These are phyloP conservation scores for Mortierella hygrophila DNA, from an alignment of 192 early-diverging fungal species.

Conservation along the genomic window DNA sequence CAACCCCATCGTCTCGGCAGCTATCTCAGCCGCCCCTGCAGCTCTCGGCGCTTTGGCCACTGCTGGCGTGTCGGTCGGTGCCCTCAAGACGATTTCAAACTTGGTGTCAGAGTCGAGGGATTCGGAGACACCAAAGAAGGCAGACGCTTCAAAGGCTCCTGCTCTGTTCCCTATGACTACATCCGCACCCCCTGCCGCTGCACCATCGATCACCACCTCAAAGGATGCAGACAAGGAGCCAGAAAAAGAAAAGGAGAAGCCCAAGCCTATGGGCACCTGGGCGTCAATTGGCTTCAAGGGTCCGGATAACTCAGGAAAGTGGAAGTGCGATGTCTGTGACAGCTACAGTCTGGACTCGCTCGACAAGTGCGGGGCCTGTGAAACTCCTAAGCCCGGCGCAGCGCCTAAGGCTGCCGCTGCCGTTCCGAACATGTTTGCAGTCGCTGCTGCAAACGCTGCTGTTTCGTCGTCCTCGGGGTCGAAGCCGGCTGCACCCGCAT, in stretches of 20 bases:
- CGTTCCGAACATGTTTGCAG: not conserved
- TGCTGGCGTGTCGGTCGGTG: conserved; percentile 1
- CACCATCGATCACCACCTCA: not conserved
- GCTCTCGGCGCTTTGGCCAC: conserved; percentile 16
- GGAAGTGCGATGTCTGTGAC: conserved; percentile 49
- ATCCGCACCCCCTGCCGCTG: not conserved
- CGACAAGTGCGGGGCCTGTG: conserved; percentile 38
- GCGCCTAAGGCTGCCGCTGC: not conserved
- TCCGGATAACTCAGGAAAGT: conserved; percentile 27
- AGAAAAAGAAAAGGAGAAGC: not conserved
- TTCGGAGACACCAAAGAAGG: not conserved
- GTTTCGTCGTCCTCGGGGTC: not conserved
- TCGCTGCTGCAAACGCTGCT: not conserved
- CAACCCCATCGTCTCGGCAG: conserved; percentile 17
- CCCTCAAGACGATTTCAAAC: not conserved
- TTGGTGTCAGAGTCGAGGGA: not conserved
- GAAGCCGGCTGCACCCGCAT: conserved; percentile 1
- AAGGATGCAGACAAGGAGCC: conserved; percentile 6
- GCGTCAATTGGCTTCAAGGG: conserved; percentile 4
- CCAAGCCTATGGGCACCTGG: conserved; percentile 1
- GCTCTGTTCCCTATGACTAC: not conserved
- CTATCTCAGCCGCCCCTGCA: conserved; percentile 23
- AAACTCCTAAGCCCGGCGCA: conserved; percentile 35
- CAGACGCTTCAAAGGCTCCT: not conserved
- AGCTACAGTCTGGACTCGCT: conserved; percentile 15